Base-by-base conservation (phyloP, 2,329 filamentous ascomycete species). In the Exophiala aquamarina region DNA sequence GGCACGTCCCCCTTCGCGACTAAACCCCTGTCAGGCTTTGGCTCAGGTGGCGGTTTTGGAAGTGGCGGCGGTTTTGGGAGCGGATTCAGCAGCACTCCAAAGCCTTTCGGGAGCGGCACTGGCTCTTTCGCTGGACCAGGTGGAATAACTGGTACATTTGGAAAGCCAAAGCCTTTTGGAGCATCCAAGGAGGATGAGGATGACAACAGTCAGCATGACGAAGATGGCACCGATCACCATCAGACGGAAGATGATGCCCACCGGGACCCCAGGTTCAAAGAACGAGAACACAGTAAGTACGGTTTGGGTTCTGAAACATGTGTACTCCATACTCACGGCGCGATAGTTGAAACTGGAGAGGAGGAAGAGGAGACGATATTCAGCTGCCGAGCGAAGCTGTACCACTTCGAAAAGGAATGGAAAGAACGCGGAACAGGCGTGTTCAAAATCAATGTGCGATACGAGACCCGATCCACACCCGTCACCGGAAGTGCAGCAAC, bases 311-410 rank as follows among this genome's bases (percentile, higher is more conserved):
- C n/a, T 29, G 14, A 9, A 20, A 28, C 11, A 41, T 19, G 13
- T 14, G 40, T 46, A 49, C n/a, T 17, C 37, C 18, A 43, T 21
- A 38, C 41, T 66, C 70, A 58, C 72, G 47, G 47, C 11, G 32
- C 36, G 41, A 44, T 59, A 91, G 80, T 92, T 33, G 86, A 95
- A 64, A 92, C 93, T 41, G 92, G 92, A 46, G 92, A 97, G 69
- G 83, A 90, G 60, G 83, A 83, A 39, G 92, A 97, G 66, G 76
- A 76, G 15, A 92, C 87, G 2, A 71, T 89, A 39, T 80, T 92
- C 62, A 79, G 82, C 35, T 82, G 86, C 49, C 84, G 91, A 55
- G 86, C 89, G 15, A 95, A 94, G 67, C 80, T 97, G 49, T 97
- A 89, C 71, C 79, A 85, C 48, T 86, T 93, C 60, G 77, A 76